Evolutionary conservation across 2,329 filamentous ascomycete genomes (phyloP).

Genomic region (Arthroderma sp.): DNA sequence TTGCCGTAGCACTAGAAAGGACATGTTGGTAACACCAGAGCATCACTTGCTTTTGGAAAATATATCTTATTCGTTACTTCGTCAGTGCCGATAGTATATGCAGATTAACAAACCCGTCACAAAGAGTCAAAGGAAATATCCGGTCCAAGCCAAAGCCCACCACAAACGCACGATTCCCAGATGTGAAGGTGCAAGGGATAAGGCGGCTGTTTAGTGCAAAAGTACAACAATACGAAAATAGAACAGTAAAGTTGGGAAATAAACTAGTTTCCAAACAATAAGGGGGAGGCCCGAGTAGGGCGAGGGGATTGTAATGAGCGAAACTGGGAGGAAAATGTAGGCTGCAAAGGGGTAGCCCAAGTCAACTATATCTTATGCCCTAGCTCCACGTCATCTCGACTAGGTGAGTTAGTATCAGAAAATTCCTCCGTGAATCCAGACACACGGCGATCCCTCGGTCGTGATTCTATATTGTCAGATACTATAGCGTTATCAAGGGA

Average conservation of each 20-base stretch:
- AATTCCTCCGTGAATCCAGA: constrained; percentile 16
- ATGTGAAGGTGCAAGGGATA: not conserved
- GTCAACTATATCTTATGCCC: not conserved
- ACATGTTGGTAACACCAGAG: too few species aligned
- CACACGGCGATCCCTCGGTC: constrained; percentile 10
- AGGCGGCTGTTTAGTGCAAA: not conserved
- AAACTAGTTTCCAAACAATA: not conserved
- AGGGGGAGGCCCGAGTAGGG: too few species aligned
- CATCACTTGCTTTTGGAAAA: not conserved
- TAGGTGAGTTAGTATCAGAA: constrained; percentile 4
- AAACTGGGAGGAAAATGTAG: not conserved
- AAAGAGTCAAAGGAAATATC: not conserved
- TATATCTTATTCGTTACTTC: not conserved
- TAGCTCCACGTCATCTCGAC: constrained; percentile 3
- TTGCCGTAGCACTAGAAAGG: too few species aligned
- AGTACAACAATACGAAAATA: not conserved
- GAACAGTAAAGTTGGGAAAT: too few species aligned
- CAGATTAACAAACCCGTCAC: not conserved
- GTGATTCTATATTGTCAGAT: constrained; percentile 8
- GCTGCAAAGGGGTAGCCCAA: not conserved
- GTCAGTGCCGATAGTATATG: not conserved
- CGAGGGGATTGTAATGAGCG: too few species aligned
- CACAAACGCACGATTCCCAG: not conserved
- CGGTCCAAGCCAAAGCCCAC: not conserved
- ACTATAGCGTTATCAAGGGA: constrained; percentile 9